Percentiles rank a stretch among this genome's conserved stretches.
phyloP scores from a whole-genome alignment of 441 rosid genomes.

The Erodium trifolium region DNA sequence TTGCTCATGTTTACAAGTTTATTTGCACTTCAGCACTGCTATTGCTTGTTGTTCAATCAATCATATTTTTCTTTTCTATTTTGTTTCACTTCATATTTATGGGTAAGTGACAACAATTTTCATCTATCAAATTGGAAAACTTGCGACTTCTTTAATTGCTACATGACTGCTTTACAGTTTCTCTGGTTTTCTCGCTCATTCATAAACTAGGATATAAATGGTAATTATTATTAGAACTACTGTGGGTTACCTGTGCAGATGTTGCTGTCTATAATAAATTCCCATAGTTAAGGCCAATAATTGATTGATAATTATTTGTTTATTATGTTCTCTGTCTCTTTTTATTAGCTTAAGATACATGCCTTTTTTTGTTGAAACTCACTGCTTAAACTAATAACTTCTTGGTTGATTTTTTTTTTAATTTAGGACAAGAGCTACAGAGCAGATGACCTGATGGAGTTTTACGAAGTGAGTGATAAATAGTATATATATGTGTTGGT shows the following conservation, averaged over 20 bases:
- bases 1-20: neutral
- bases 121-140: neutral
- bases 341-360: neutral
- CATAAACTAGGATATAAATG: neutral
- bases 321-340: neutral
- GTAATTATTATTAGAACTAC: neutral
- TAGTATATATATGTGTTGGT: neutral
- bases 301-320: neutral
- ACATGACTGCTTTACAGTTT: neutral
- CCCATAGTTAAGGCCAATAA: neutral
- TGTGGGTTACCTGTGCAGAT: neutral
- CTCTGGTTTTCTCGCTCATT: neutral
- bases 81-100: neutral
- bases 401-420: slow-evolving; percentile 12
- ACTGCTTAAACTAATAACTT: neutral
- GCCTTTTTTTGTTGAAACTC: neutral
- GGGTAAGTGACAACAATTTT: neutral
- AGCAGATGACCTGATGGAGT: slow-evolving; percentile 81
- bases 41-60: neutral
- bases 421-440: slow-evolving; percentile 60
- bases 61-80: neutral
- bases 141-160: neutral
- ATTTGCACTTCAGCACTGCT: slow-evolving; percentile 1
- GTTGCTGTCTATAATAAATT: neutral
- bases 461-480: slow-evolving; percentile 52